Evolutionary conservation across 345 rosid species (phyloP), one percentile per base, ranked within the genome.

Genomic region (Tarenaya hassleriana): DNA sequence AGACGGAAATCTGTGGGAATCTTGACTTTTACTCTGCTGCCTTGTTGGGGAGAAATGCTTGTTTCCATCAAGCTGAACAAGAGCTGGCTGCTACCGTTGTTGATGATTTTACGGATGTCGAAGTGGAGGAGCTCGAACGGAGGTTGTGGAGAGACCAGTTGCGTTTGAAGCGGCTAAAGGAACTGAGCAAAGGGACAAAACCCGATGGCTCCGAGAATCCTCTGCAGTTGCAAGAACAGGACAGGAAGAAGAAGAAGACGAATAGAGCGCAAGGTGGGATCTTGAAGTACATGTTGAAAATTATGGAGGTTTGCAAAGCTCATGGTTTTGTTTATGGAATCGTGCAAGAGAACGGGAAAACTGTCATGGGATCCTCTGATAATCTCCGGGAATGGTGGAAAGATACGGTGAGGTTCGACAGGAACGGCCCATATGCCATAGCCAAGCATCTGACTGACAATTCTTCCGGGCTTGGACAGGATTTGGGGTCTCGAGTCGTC

Each of bases 311-410:
- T 11, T 82, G 86, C 29, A 84, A 83, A 45, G 96, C n/a, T n/a
- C n/a, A n/a, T n/a, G n/a, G n/a, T n/a, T n/a, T n/a, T n/a, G n/a
- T n/a, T n/a, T n/a, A n/a, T 38, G 96, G 96, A 66, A 80, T 91
- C 38, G 89, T 91, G 29, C 87, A 84, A 0, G 94, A 88, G 71
- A 83, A 88, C 41, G 95, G 98, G 14, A 83, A 75, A 58, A 95
- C 97, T 0, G 91, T 88, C 6, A 77, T 90, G 1, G 98, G 97
- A 1, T 80, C 94, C 29, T 88, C 98, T 7, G 98, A 92, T 62
- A 88, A 77, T 58, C 86, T 92, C 41, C 77, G 94, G 19, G 98
- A 75, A 45, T 92, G 98, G 98, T 92, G 98, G 98, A 92, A 81
- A 78, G 96, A 88, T 43, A 85, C 67, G 56, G 98, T 92, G 55